Evolutionary conservation across 306 rosid genomes (phyloP).

Genomic region (Prunus dulcis): DNA sequence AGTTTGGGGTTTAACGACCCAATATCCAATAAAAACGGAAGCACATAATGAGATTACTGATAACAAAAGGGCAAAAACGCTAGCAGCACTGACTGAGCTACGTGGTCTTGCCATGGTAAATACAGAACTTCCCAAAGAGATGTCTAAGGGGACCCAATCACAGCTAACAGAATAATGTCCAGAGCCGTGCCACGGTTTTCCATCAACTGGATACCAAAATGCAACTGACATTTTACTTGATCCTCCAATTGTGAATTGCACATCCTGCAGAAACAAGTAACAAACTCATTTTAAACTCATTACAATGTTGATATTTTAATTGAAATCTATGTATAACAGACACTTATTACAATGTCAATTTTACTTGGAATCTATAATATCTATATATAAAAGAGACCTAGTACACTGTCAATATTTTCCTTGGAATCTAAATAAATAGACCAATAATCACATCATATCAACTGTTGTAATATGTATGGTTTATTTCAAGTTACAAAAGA

Average conservation of each 20-base stretch:
- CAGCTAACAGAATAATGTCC: conserved; percentile 85
- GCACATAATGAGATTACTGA: conserved; percentile 87
- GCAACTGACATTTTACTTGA: conserved; percentile 85
- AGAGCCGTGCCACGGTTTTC: conserved; percentile 84
- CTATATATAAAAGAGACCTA: neutral
- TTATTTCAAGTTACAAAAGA: neutral
- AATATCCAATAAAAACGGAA: conserved; percentile 67
- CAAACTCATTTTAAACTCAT: neutral
- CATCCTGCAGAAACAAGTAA: conserved; percentile 70
- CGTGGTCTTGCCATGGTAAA: conserved; percentile 24
- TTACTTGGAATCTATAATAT: neutral
- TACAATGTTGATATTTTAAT: neutral
- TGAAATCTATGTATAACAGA: neutral
- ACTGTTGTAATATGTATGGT: neutral
- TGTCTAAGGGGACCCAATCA: conserved; percentile 83
- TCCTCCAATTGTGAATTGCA: conserved; percentile 74
- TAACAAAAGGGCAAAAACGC: conserved; percentile 71
- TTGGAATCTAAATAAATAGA: neutral
- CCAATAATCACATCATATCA: neutral
- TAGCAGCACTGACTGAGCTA: conserved; percentile 57
- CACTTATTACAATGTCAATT: neutral
- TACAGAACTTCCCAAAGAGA: conserved; percentile 46
- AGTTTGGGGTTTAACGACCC: conserved; percentile 43
- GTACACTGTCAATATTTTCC: neutral
- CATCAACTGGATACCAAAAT: conserved; percentile 88